Evolutionary conservation across 1,284 basidiomycete genomes (phyloP).

Genomic region (Malassezia japonica): DNA sequence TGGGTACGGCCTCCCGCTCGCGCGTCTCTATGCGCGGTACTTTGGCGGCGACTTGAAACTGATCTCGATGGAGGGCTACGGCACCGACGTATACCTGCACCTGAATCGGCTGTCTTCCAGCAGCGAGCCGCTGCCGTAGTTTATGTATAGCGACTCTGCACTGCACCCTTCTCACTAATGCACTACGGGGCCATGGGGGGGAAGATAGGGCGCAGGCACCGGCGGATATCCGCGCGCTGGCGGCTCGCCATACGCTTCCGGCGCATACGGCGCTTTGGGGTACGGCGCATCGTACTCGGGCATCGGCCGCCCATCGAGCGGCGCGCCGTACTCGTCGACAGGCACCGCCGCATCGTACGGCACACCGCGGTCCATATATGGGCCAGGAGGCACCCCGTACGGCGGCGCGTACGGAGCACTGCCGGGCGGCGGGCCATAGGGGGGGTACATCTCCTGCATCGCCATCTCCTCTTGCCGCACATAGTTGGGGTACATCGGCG

Average conservation of each 20-base stretch:
- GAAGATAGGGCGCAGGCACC: too few species aligned
- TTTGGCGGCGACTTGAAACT: constrained; percentile 92
- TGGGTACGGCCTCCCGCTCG: constrained; percentile 76
- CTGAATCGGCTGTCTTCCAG: constrained; percentile 61
- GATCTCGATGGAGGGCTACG: constrained; percentile 85
- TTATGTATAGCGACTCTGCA: background rate
- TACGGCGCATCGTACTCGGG: background rate
- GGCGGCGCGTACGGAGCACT: background rate
- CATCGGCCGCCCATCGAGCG: background rate
- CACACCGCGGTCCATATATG: background rate
- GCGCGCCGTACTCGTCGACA: background rate
- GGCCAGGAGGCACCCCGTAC: background rate
- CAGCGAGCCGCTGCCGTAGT: constrained; percentile 50
- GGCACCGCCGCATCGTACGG: background rate
- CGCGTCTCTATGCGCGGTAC: constrained; percentile 83
- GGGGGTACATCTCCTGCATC: constrained; percentile 5
- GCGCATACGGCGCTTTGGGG: too few species aligned
- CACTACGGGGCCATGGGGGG: background rate
- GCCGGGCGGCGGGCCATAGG: background rate
- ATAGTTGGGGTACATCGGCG: constrained; percentile 2
- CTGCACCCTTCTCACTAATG: background rate
- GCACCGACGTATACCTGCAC: constrained; percentile 66
- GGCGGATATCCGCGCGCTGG: too few species aligned
- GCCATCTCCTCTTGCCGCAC: constrained; percentile 5
- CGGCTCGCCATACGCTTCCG: too few species aligned